Evolutionary conservation across 306 rosid genomes (phyloP).

Genomic region (Casuarina equisetifolia): DNA sequence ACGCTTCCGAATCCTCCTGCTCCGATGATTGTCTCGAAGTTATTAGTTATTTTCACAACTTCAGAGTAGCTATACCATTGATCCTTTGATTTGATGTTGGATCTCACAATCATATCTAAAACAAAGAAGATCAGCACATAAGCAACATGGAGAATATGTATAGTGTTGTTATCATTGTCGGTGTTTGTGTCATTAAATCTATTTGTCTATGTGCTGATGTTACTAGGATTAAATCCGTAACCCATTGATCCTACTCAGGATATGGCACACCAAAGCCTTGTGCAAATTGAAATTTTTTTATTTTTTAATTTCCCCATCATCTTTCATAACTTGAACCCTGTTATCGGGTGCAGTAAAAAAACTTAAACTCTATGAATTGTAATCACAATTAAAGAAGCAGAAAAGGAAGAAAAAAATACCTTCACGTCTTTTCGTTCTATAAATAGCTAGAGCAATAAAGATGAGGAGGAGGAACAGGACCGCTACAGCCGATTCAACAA

Average conservation of each 20-base stretch:
- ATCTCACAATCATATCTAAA: neutral
- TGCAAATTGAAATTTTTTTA: neutral
- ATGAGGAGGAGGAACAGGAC: conserved; percentile 11
- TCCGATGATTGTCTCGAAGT: conserved; percentile 40
- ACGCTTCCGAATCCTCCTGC: conserved; percentile 56
- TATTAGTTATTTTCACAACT: conserved; percentile 32
- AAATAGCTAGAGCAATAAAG: neutral
- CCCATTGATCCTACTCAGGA: neutral
- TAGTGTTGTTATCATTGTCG: neutral
- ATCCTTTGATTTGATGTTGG: conserved; percentile 22
- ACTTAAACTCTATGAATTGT: neutral
- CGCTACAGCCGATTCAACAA: conserved; percentile 19
- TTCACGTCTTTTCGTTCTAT: conserved; percentile 21
- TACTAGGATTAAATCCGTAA: neutral
- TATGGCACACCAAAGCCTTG: neutral
- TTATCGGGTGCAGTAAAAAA: neutral
- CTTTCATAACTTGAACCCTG: neutral
- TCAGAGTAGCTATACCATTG: conserved; percentile 25
- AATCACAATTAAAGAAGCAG: neutral
- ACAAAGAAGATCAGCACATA: neutral
- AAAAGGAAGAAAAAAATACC: neutral
- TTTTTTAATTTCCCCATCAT: neutral
- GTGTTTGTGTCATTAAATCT: neutral
- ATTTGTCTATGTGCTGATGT: neutral
- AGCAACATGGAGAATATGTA: neutral